phyloP scores from a whole-genome alignment of 2,329 filamentous ascomycete genomes.

The Colletotrichum acutatum region DNA sequence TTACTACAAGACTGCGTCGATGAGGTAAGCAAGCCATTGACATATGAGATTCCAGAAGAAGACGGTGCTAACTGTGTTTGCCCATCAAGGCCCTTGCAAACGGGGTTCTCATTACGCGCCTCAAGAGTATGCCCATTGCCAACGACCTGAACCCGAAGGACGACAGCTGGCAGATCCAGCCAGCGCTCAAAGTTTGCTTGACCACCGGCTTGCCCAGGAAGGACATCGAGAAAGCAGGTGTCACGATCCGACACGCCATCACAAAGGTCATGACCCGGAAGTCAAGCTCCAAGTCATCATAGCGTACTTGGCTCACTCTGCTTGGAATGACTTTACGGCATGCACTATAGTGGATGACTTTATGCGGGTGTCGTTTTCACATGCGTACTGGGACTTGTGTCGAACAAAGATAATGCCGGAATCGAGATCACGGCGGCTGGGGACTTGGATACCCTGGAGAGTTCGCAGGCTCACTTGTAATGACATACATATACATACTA shows the following conservation, averaged over 20 bases:
- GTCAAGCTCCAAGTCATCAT: slow-evolving; percentile 52
- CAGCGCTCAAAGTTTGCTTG: slow-evolving; percentile 91
- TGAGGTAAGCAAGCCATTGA: slow-evolving; percentile 74
- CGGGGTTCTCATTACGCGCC: slow-evolving; percentile 86
- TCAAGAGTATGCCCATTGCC: slow-evolving; percentile 81
- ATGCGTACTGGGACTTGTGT: neutral
- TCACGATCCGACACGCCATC: slow-evolving; percentile 88
- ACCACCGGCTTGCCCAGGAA: slow-evolving; percentile 90
- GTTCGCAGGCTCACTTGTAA: slow-evolving; percentile 3
- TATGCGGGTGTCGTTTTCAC: neutral
- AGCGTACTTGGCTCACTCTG: neutral
- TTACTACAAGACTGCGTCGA: slow-evolving; percentile 94
- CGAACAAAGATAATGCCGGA: neutral
- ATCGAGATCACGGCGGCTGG: neutral
- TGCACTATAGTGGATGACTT: slow-evolving; percentile 2
- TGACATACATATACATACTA: slow-evolving; percentile 13
- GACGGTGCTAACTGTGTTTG: slow-evolving; percentile 4
- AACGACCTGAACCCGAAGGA: slow-evolving; percentile 74
- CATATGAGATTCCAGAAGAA: neutral
- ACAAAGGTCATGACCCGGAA: slow-evolving; percentile 87
- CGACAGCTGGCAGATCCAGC: slow-evolving; percentile 74
- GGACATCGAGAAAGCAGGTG: slow-evolving; percentile 94
- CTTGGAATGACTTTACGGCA: slow-evolving; percentile 36
- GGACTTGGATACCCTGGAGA: neutral
- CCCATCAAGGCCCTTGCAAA: slow-evolving; percentile 78